phyloP scores from a whole-genome alignment of 1,284 basidiomycete genomes.

The Ganoderma multipileum region DNA sequence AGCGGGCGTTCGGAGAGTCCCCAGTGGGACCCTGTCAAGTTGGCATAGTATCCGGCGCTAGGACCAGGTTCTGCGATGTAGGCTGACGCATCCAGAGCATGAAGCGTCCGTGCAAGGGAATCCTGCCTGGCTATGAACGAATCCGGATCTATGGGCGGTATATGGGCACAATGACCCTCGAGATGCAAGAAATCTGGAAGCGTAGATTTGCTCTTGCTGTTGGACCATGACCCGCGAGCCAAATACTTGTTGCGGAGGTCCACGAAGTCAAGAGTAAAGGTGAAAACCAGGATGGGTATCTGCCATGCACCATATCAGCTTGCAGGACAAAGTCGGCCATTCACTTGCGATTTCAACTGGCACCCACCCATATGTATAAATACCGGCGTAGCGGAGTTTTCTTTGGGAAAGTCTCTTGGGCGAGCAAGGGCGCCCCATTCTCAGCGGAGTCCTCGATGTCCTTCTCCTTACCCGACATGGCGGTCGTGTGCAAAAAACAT shows the following conservation, averaged over 20 bases:
- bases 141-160: conserved; percentile 52
- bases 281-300: conserved; percentile 10
- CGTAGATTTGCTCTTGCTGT: not conserved
- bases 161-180: conserved; percentile 55
- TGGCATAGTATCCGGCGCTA: conserved; percentile 74
- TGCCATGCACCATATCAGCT: conserved; percentile 9
- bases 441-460: not conserved
- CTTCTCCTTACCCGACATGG: conserved; percentile 10
- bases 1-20: conserved; percentile 79
- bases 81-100: conserved; percentile 57
- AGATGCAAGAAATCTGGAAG: conserved; percentile 48
- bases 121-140: conserved; percentile 63
- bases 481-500: conserved; percentile 8
- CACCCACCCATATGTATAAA: conserved; percentile 16
- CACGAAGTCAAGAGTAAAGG: conserved; percentile 1
- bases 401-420: not conserved
- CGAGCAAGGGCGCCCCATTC: not conserved
- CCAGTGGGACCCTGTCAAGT: conserved; percentile 72
- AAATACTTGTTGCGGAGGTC: conserved; percentile 11
- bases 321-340: not conserved
- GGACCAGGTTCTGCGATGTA: conserved; percentile 83
- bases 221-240: not conserved
- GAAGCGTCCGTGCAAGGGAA: conserved; percentile 56
- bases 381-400: conserved; percentile 5
- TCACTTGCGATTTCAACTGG: not conserved